Conservation (phyloP, 441 rosid species). For the Eutrema salsugineum region DNA sequence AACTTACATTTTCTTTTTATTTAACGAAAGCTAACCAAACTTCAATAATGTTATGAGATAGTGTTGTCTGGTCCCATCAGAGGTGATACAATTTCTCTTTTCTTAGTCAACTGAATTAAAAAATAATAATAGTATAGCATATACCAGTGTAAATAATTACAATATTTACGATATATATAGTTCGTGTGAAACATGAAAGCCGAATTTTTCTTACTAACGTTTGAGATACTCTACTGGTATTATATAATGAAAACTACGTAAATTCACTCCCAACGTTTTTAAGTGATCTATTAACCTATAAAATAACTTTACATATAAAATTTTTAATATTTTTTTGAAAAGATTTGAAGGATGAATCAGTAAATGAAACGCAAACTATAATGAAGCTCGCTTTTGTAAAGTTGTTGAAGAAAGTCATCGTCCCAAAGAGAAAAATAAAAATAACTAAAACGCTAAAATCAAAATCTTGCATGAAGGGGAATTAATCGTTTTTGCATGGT, state of each 20-base stretch:
- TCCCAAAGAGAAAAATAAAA: background rate
- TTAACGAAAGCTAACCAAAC: constrained; percentile 22
- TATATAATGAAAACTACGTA: background rate
- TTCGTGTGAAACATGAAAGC: background rate
- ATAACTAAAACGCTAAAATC: background rate
- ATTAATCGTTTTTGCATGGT: constrained; percentile 3
- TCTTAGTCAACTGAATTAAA: constrained; percentile 6
- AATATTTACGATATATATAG: background rate
- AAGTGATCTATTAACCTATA: background rate
- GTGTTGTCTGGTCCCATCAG: constrained; percentile 15
- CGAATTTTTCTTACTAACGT: background rate
- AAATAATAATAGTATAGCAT: background rate
- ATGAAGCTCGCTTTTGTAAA: background rate
- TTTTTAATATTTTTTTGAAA: background rate
- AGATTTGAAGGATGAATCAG: background rate
- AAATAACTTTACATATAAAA: background rate
- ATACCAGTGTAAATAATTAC: background rate
- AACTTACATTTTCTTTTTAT: background rate
- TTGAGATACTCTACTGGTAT: background rate
- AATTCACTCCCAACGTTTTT: background rate
- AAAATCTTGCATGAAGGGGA: constrained; percentile 15
- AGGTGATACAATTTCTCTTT: background rate
- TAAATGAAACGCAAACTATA: background rate
- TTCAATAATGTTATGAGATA: constrained; percentile 21
- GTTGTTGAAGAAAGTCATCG: background rate